phyloP scores from a whole-genome alignment of 2,329 filamentous ascomycete species.

The Fusarium musae region DNA sequence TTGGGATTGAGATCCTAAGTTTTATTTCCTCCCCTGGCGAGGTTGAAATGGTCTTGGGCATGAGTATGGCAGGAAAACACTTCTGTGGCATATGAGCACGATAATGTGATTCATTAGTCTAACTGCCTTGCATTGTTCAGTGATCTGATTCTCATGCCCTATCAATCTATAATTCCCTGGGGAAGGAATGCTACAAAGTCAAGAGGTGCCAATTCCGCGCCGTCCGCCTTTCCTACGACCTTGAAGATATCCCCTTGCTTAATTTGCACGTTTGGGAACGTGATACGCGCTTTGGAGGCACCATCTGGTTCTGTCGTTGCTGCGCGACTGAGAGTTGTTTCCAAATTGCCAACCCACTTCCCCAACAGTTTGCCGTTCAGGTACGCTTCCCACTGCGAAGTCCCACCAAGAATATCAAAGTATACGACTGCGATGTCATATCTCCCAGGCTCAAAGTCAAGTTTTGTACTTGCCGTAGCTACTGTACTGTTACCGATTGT shows the following conservation, averaged over 20 bases:
- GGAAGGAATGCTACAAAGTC: not conserved
- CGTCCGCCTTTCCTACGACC: not conserved
- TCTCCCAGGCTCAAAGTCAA: not conserved
- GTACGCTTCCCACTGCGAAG: not conserved
- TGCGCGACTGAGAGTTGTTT: not conserved
- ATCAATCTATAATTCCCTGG: not conserved
- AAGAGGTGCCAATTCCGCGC: not conserved
- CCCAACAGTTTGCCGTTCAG: not conserved
- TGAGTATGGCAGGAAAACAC: no score
- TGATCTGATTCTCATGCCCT: accelerated
- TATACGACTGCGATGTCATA: not conserved
- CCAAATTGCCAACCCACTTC: not conserved
- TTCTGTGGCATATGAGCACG: no score
- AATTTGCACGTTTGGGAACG: not conserved
- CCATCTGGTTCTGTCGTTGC: not conserved
- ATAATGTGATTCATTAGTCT: not conserved
- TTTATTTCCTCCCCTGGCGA: accelerated
- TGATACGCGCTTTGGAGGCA: not conserved
- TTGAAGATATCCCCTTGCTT: not conserved
- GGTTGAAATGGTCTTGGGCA: not conserved
- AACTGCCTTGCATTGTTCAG: no score
- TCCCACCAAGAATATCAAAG: not conserved
- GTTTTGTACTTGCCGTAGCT: not conserved
- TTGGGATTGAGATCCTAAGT: not conserved
- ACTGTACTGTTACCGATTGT: not conserved